Conservation (phyloP, 2,329 filamentous ascomycete species). For the Fusarium sp. region DNA sequence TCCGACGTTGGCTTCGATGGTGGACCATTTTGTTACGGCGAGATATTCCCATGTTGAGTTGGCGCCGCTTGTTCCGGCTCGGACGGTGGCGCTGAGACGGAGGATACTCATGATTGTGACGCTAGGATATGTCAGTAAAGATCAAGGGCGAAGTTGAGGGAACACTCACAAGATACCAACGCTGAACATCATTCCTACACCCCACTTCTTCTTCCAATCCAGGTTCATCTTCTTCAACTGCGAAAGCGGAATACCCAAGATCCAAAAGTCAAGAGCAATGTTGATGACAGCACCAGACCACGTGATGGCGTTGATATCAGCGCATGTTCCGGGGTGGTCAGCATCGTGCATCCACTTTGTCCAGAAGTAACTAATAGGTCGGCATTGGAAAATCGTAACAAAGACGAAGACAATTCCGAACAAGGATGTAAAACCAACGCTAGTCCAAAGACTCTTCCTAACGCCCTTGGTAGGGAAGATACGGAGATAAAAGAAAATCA, state of each 20-base stretch:
- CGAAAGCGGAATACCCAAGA: slow-evolving; percentile 62
- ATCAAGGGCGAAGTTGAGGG: rapidly evolving
- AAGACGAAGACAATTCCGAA: slow-evolving; percentile 58
- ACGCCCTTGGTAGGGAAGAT: slow-evolving; percentile 60
- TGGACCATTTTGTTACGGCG: slow-evolving; percentile 51
- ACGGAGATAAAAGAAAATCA: slow-evolving; percentile 66
- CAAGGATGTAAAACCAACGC: slow-evolving; percentile 53
- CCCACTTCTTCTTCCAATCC: slow-evolving; percentile 60
- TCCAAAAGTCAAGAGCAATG: slow-evolving; percentile 63
- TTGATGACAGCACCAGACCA: slow-evolving; percentile 65
- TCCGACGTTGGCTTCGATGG: slow-evolving; percentile 54
- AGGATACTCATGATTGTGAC: slow-evolving; percentile 54
- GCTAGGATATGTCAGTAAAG: slow-evolving; percentile 29
- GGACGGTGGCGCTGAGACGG: slow-evolving; percentile 50
- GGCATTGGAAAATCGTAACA: slow-evolving; percentile 61
- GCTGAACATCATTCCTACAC: slow-evolving; percentile 63
- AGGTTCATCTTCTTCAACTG: slow-evolving; percentile 57
- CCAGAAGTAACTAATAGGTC: slow-evolving; percentile 65
- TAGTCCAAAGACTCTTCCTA: slow-evolving; percentile 56
- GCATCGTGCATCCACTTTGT: slow-evolving; percentile 58
- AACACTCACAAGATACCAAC: slow-evolving; percentile 59
- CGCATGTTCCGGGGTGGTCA: slow-evolving; percentile 59
- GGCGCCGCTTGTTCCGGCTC: slow-evolving; percentile 43
- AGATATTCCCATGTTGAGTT: slow-evolving; percentile 53
- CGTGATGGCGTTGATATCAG: slow-evolving; percentile 60